Percentiles rank a stretch among this genome's conserved stretches.
phyloP scores from a whole-genome alignment of 1,284 basidiomycete species.

The Ganoderma sp. region DNA sequence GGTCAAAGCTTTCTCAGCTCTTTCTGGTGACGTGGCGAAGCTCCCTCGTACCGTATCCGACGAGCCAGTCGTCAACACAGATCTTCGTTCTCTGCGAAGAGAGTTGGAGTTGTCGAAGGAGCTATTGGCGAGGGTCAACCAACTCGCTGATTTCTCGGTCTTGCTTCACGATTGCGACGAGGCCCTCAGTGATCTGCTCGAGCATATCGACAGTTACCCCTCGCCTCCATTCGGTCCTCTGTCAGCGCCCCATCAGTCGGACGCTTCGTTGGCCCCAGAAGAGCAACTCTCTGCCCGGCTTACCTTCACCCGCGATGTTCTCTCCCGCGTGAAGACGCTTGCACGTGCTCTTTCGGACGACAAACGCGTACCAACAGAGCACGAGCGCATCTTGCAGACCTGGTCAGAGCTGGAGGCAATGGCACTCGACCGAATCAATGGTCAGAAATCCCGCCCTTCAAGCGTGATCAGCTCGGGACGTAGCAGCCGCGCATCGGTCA shows the following conservation, averaged over 20 bases:
- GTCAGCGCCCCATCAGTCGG: constrained; percentile 54
- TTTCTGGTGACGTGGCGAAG: constrained; percentile 52
- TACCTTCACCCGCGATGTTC: constrained; percentile 58
- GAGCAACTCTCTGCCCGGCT: constrained; percentile 69
- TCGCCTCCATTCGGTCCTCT: constrained; percentile 57
- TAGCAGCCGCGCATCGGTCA: constrained; percentile 55
- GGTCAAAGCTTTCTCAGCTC: constrained; percentile 50
- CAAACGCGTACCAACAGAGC: constrained; percentile 61
- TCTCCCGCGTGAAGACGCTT: constrained; percentile 53
- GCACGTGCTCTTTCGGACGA: constrained; percentile 57
- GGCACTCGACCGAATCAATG: constrained; percentile 67
- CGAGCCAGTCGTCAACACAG: constrained; percentile 52
- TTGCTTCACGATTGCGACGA: constrained; percentile 64
- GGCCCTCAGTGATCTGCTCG: constrained; percentile 80
- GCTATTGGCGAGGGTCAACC: constrained; percentile 56
- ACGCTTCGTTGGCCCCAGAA: constrained; percentile 54
- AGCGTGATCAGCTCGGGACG: constrained; percentile 65
- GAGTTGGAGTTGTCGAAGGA: constrained; percentile 61
- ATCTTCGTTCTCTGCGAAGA: constrained; percentile 61
- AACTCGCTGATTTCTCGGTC: constrained; percentile 57
- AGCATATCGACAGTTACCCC: constrained; percentile 81
- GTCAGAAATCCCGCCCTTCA: constrained; percentile 64
- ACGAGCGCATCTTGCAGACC: constrained; percentile 70
- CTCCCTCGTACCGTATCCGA: constrained; percentile 52
- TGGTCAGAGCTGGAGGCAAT: constrained; percentile 82